Conservation (phyloP, 2,329 filamentous ascomycete species). For the Clonostachys solani region DNA sequence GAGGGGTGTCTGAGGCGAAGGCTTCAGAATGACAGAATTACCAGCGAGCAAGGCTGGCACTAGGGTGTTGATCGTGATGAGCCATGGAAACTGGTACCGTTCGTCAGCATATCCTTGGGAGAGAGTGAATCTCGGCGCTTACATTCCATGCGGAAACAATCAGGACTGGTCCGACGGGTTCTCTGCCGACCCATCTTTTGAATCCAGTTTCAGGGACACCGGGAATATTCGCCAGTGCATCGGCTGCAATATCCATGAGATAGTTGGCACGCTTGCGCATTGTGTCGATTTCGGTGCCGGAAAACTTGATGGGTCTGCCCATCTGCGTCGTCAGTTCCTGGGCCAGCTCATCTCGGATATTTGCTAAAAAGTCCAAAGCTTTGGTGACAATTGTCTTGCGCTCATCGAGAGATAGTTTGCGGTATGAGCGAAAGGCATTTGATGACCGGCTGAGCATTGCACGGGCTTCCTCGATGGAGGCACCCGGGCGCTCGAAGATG, state of each 20-base stretch:
- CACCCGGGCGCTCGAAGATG: slow-evolving; percentile 56
- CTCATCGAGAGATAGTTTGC: slow-evolving; percentile 68
- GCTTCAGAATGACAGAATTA: slow-evolving; percentile 90
- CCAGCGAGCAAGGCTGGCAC: slow-evolving; percentile 88
- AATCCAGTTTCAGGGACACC: slow-evolving; percentile 85
- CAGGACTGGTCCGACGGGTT: slow-evolving; percentile 81
- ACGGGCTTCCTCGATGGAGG: slow-evolving; percentile 52
- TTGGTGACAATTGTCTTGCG: slow-evolving; percentile 78
- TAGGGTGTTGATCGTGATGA: slow-evolving; percentile 88
- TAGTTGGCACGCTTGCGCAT: slow-evolving; percentile 84
- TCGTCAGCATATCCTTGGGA: too few relatives aligned
- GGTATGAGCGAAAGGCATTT: slow-evolving; percentile 72
- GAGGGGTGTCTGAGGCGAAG: slow-evolving; percentile 90
- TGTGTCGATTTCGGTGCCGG: slow-evolving; percentile 77
- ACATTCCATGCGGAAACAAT: slow-evolving; percentile 97
- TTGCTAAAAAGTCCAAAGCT: slow-evolving; percentile 66
- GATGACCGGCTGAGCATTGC: slow-evolving; percentile 36
- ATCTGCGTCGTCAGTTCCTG: slow-evolving; percentile 90
- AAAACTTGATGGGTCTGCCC: slow-evolving; percentile 88
- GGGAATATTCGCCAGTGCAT: slow-evolving; percentile 73
- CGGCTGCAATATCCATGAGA: slow-evolving; percentile 76
- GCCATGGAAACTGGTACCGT: slow-evolving; percentile 73
- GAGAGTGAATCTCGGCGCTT: slow-evolving; percentile 26
- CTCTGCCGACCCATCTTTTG: slow-evolving; percentile 83
- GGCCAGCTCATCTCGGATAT: slow-evolving; percentile 75